These are phyloP conservation scores for Hemileccinum impolitum DNA, from an alignment of 768 basidiomycete species.

Conservation along the genomic window DNA sequence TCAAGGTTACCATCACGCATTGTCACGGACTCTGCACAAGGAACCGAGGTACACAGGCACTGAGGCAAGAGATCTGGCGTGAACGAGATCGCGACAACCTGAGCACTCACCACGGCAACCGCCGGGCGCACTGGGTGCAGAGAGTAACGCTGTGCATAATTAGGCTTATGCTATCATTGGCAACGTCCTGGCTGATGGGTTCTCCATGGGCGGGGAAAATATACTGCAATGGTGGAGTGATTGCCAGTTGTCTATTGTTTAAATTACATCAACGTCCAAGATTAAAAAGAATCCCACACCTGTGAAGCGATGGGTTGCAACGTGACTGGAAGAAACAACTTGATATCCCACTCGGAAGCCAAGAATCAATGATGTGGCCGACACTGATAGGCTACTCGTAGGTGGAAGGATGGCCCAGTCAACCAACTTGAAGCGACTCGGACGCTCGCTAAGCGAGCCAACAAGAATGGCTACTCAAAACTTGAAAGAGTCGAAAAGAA, in stretches of 20 bases:
- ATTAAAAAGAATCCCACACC: not conserved
- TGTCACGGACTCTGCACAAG: not conserved
- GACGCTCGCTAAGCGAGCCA: not conserved
- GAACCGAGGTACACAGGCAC: not conserved
- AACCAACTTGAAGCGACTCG: not conserved
- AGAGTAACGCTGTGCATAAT: not conserved
- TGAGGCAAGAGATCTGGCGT: slow-evolving; percentile 2
- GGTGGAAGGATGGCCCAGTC: not conserved
- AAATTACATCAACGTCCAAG: slow-evolving; percentile 4
- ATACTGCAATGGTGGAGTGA: not conserved
- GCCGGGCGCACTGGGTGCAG: slow-evolving; percentile 3
- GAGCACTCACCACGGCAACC: slow-evolving; percentile 10
- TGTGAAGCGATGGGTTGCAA: not conserved
- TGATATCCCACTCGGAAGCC: not conserved
- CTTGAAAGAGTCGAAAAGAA: too few relatives aligned
- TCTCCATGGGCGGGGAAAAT: not conserved
- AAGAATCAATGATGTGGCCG: not conserved
- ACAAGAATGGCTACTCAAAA: too few relatives aligned
- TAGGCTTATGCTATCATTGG: slow-evolving; percentile 9
- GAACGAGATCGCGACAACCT: slow-evolving; percentile 5
- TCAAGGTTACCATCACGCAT: slow-evolving; percentile 9
- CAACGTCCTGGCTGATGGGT: slow-evolving; percentile 4
- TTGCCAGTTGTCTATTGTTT: slow-evolving; percentile 1
- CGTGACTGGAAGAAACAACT: not conserved
- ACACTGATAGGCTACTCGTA: too few relatives aligned